Base-by-base conservation (phyloP, 345 rosid genomes). In the Mallotus nudiflorus region DNA sequence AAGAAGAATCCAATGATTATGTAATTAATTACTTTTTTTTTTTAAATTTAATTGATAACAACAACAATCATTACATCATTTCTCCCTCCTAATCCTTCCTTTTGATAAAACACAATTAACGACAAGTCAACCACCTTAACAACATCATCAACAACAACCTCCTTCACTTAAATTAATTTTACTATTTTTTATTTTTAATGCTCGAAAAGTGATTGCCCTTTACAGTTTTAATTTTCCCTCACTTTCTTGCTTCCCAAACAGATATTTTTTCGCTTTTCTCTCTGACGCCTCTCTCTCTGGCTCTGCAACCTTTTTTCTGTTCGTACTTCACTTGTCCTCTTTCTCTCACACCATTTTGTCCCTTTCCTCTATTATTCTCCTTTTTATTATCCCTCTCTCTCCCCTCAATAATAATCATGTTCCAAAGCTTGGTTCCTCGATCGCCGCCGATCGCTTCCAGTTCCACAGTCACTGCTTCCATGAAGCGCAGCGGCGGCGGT, bases 341-440 rank as follows among this genome's bases (percentile, higher is more conserved):
- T 15, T 49, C 20, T 59, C 45, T 78, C 80, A 81, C 87, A 72
- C 65, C n/a, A n/a, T n/a, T n/a, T n/a, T n/a, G n/a, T n/a, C n/a
- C n/a, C 80, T 77, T 64, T 77, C 46, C 37, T 75, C 63, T 24
- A 70, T 81, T 68, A 73, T 73, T 81, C 72, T 71, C 72, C 62
- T 13, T 24, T 45, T 50, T n/a, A 52, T 18, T 50, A 18, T 28
- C 29, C 74, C 79, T n/a, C n/a, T n/a, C n/a, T n/a, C n/a, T n/a
- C n/a, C n/a, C n/a, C n/a, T n/a, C n/a, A n/a, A n/a, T n/a, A n/a
- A n/a, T n/a, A n/a, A 85, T 82, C 84, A 89, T 89, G 93, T 82
- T 88, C 77, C 89, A 80, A 51, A 84, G 87, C 78, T 76, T 85
- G 53, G 74, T 82, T 45, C 80, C 85, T 73, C 88, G 78, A 56